Base-by-base conservation (phyloP, 2,329 filamentous ascomycete species). In the Clonostachys rosea region DNA sequence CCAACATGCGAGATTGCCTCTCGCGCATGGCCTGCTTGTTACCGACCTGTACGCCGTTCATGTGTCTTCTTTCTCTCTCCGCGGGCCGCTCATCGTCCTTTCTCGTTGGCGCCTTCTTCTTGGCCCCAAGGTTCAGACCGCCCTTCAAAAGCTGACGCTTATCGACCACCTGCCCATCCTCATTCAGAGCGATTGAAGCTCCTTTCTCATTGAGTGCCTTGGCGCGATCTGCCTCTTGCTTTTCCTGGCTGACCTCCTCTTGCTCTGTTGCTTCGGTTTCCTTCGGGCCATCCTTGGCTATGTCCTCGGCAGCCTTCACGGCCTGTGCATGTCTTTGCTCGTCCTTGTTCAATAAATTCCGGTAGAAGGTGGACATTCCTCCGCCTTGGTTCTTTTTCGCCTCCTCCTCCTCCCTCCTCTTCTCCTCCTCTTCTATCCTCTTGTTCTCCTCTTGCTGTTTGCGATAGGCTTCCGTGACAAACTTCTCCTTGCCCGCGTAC, bases 401-500 rank as follows among this genome's bases (percentile, higher is more conserved):
- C 57, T 87, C 77, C 36, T 74, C 78, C 56, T 85, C 86, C 56
- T 89, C 84, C 48, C 75, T 72, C 49, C 64, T 68, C 59, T 74
- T 78, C 67, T 94, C 88, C 59, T 89, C 87, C 53, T 83, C 86
- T 59, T 91, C 87, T 9, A 88, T 59, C 47, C 75, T 71, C 54
- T 75, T 72, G 53, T 89, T 84, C 64, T 91, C 89, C 61, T 86
- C 87, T 59, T 91, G 87, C 60, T 92, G 88, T 59, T 78, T 76
- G 70, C 87, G 89, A 63, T 94, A 95, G 35, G 88, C 88, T 49
- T 83, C 85, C 0, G 89, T 94, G 34, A 94, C 89, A 55, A 94
- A 94, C 65, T 86, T 89, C 61, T 94, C 89, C 69, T 91, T 94
- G 57, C 86, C 89, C 0, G 79, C 86, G 57, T 83, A 94, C 59